Evolutionary conservation across 148 eudicot species (phyloP).

Genomic region (Suaeda aralocaspica): DNA sequence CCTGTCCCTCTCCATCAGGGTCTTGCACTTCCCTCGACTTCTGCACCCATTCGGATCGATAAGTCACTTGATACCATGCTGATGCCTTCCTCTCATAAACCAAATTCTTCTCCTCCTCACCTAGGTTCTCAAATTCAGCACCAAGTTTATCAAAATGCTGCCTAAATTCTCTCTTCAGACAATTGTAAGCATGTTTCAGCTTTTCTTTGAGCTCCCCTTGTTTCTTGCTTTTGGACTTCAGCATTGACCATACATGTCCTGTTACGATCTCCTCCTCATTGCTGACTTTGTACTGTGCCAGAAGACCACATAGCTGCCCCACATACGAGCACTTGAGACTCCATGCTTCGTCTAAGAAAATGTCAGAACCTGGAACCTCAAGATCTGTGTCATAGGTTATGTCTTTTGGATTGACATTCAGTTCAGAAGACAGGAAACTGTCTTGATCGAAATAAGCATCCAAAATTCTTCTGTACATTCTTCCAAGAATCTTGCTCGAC

Average conservation of each 20-base stretch:
- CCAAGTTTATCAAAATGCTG: constrained; percentile 53
- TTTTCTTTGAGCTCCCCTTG: constrained; percentile 84
- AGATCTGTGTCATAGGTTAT: constrained; percentile 59
- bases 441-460: constrained; percentile 39
- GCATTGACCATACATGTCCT: constrained; percentile 93
- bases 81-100: constrained; percentile 80
- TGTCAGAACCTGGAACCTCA: constrained; percentile 47
- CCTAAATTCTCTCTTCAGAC: constrained; percentile 70
- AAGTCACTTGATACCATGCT: constrained; percentile 88
- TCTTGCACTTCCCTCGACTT: constrained; percentile 41
- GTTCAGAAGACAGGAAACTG: constrained; percentile 26
- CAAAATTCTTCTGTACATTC: constrained; percentile 51
- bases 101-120: constrained; percentile 50
- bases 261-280: constrained; percentile 88
- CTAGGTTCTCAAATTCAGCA: constrained; percentile 31
- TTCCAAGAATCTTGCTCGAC: constrained; percentile 68
- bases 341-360: constrained; percentile 67
- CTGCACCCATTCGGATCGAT: constrained; percentile 54
- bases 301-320: constrained; percentile 55
- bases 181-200: constrained; percentile 67
- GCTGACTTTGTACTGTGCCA: constrained; percentile 77
- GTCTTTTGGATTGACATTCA: constrained; percentile 18
- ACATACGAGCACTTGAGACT: constrained; percentile 66
- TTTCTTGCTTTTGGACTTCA: constrained; percentile 54
- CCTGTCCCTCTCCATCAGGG: constrained; percentile 37